Evolutionary conservation across 805 yeast species (phyloP), one percentile per base, ranked within the genome.

Genomic region (Myxozyma vanderwaltii): DNA sequence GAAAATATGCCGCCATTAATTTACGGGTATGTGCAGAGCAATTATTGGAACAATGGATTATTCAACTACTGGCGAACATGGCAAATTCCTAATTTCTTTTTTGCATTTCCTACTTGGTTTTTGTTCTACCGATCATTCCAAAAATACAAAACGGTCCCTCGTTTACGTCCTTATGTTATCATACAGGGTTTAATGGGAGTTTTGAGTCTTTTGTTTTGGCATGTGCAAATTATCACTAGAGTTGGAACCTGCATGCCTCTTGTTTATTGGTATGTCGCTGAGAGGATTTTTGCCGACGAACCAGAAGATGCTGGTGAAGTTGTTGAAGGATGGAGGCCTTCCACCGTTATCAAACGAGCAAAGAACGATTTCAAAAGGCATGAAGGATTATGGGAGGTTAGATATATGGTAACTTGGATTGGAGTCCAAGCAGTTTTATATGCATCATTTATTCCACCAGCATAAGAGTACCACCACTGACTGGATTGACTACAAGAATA

Each of bases 371-470:
- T 61, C 33, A 33, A 23, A 19, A 35, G 29, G 5, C 66, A 54
- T 2, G 68, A 56, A 36, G 80, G 79, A 0, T 71, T 72, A 52
- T 53, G 63, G 23, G 79, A 81, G 70, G 69, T 82, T 0, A 66
- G 73, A 6, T 87, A 82, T 76, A 74, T 83, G 66, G 64, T 84
- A 4, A 65, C 80, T 0, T 91, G 96, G 96, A 77, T 75, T 23
- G 70, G 85, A 4, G 67, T 84, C 2, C 97, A 91, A 72, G 81
- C 91, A 0, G 80, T 82, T 1, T 74, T 91, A 51, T 91, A 83
- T 74, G 89, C 86, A 6, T 85, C 85, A n/a, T 91, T 89, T 69
- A 76, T 91, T 44, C 98, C 97, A 1, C 98, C 98, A 3, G 98
- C 98, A 15, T 59, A 38, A 41, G 19, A 7, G 10, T 21, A 12